phyloP scores from a whole-genome alignment of 768 basidiomycete genomes.

The Rhizopogon roseolus region DNA sequence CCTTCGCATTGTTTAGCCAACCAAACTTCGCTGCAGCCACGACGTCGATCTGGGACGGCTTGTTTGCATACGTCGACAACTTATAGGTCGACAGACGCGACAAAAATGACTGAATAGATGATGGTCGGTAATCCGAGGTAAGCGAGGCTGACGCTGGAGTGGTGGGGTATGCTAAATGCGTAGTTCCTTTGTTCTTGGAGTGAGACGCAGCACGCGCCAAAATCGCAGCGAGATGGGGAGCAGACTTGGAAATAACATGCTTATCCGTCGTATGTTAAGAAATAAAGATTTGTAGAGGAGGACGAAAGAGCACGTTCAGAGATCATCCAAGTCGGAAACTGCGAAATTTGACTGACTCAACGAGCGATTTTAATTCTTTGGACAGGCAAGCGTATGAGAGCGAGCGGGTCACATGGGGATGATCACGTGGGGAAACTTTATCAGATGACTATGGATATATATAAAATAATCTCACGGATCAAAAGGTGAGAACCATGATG shows the following conservation, averaged over 20 bases:
- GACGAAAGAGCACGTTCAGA: conserved; percentile 2
- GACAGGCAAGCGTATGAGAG: conserved; percentile 70
- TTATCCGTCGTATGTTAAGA: conserved; percentile 3
- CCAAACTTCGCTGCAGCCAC: conserved; percentile 80
- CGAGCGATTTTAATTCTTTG: conserved; percentile 36
- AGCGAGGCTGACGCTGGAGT: conserved; percentile 15
- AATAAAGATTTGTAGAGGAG: conserved; percentile 3
- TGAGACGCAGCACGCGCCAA: conserved; percentile 60
- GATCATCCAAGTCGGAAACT: not conserved
- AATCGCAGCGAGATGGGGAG: conserved; percentile 70
- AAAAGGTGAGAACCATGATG: no score
- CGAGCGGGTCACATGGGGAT: conserved; percentile 49
- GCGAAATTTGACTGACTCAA: conserved; percentile 16
- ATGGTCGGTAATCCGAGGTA: conserved; percentile 69
- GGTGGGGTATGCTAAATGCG: conserved; percentile 40
- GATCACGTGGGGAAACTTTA: no score
- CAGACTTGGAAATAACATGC: conserved; percentile 44
- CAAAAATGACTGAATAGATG: conserved; percentile 70
- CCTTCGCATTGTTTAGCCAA: conserved; percentile 82
- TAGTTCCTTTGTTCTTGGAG: conserved; percentile 37
- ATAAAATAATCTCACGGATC: no score
- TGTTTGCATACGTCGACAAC: conserved; percentile 78
- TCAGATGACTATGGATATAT: no score
- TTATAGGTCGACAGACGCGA: conserved; percentile 74
- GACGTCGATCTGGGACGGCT: conserved; percentile 67